phyloP scores from a whole-genome alignment of 2,329 filamentous ascomycete genomes.

The Hymenoscyphus infarciens region DNA sequence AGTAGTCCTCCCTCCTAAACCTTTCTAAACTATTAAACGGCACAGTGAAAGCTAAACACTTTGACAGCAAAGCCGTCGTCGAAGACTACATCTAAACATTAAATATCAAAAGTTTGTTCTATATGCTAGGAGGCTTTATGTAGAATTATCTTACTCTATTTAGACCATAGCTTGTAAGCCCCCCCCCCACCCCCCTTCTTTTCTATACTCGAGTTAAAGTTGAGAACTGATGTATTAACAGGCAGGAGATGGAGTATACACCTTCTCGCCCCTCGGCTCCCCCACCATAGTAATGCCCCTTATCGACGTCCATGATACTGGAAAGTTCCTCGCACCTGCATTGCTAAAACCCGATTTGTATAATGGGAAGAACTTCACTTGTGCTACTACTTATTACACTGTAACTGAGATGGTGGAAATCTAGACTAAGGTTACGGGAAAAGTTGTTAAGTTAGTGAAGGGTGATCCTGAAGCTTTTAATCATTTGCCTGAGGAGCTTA shows the following conservation, averaged over 20 bases:
- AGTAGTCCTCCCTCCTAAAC: constrained; percentile 43
- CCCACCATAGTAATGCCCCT: no score
- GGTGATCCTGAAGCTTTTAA: no score
- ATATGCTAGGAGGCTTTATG: constrained; percentile 46
- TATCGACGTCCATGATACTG: no score
- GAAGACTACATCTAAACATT: constrained; percentile 38
- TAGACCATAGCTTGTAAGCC: no score
- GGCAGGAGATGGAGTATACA: no score
- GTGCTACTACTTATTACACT: constrained; percentile 40
- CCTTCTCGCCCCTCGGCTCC: no score
- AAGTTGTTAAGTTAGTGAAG: constrained; percentile 18
- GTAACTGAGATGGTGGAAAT: constrained; percentile 33
- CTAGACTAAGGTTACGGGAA: constrained; percentile 36
- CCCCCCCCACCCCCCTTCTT: no score
- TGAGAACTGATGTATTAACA: no score
- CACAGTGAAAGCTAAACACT: constrained; percentile 38
- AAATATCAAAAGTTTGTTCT: constrained; percentile 44
- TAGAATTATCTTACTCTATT: constrained; percentile 35
- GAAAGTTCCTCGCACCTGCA: no score
- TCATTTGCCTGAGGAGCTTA: no score
- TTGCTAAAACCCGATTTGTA: constrained; percentile 37
- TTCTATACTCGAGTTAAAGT: no score
- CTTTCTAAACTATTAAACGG: constrained; percentile 37
- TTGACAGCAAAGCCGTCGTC: constrained; percentile 34
- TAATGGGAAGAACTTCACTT: constrained; percentile 43